phyloP scores from a whole-genome alignment of 192 early-diverging fungal genomes.

The Cetraspora pellucida region DNA sequence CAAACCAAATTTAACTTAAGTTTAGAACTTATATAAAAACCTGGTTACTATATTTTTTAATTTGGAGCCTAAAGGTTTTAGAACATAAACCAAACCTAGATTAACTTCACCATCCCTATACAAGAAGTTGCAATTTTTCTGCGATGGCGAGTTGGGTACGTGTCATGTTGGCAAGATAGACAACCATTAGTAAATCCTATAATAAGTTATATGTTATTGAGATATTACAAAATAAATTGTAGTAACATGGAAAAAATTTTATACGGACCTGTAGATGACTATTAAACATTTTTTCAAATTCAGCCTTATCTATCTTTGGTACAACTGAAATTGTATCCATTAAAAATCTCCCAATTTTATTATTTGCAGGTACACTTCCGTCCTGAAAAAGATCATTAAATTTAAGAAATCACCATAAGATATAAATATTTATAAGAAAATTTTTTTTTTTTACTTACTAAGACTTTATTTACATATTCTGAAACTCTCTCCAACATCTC shows the following conservation, averaged over 20 bases:
- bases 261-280: constrained; percentile 73
- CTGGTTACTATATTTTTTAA: too few species aligned
- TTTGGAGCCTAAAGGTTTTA: too few species aligned
- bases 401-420: background rate
- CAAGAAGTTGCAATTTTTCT: constrained; percentile 81
- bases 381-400: constrained; percentile 32
- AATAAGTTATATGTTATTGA: background rate
- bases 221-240: background rate
- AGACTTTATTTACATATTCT: constrained; percentile 76
- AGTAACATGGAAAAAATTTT: background rate
- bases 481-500: constrained; percentile 84
- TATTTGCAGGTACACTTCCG: constrained; percentile 63
- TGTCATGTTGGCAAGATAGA: constrained; percentile 94
- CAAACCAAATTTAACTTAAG: too few species aligned
- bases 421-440: background rate
- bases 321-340: constrained; percentile 92
- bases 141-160: constrained; percentile 94
- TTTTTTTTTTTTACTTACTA: constrained; percentile 46
- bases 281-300: constrained; percentile 94
- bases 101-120: too few species aligned
- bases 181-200: constrained; percentile 93
- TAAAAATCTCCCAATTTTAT: constrained; percentile 85
- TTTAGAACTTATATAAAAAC: too few species aligned
- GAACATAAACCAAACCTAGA: too few species aligned
- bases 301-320: constrained; percentile 79